Evolutionary conservation across 2,329 filamentous ascomycete species (phyloP), one percentile per base, ranked within the genome.

Genomic region (Aspergillus sp.): DNA sequence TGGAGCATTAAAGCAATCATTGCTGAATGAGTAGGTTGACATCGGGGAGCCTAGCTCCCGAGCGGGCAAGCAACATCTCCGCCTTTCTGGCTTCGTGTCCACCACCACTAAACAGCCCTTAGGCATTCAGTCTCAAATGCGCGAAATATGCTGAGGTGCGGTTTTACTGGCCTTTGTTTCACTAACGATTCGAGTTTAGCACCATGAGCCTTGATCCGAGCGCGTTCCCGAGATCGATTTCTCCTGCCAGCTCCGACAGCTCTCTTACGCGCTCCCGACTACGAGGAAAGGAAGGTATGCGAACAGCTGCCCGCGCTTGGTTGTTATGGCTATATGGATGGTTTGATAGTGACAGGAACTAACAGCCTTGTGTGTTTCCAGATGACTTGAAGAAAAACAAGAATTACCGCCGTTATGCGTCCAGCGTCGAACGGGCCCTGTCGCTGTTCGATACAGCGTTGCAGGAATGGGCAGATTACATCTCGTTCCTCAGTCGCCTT

Each of bases 391-490:
- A 76, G 58, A 82, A 81, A 59, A 80, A 85, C 62, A 85, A 84
- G 57, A 74, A 70, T 51, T 91, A 88, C 66, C 88, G 90, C 56
- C 86, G 90, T 67, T 98, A 97, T 81, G 89, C 90, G 41, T 82
- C 85, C 43, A 86, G 83, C 49, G 84, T 98, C 56, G 91, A 97
- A 63, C 83, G 90, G 67, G 87, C 90, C 30, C 78, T 98, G 53
- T 81, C 86, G 41, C 78, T 95, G 30, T 98, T 96, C 73, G 93
- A 98, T 65, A 90, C 88, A 13, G 84, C 89, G 25, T 77, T 96
- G 58, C 90, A 97, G 71, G 93, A 98, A 82, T 98, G 93, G 93
- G 93, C 94, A 43, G 93, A 98, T 72, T 98, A 98, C 66, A 98
- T 98, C 62, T 95, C 91, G 15, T 98, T 97, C 66, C 74, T 98